These are phyloP conservation scores for Leccinum pellstonianum DNA, from an alignment of 768 basidiomycete genomes.

Conservation along the genomic window DNA sequence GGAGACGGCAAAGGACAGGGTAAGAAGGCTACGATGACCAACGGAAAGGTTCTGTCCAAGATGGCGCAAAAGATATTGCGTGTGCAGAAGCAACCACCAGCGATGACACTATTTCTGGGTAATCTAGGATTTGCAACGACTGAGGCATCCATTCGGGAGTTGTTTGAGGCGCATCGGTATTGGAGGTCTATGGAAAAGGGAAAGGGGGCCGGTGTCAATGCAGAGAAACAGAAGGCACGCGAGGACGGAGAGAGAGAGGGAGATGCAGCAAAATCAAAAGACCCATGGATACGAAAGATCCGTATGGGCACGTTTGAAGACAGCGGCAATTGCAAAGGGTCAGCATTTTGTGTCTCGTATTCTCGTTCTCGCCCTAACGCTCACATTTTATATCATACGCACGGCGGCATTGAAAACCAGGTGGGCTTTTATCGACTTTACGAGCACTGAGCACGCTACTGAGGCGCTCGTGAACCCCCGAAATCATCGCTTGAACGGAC, in stretches of 20 bases:
- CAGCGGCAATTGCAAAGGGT: conserved; percentile 95
- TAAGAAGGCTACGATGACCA: conserved; percentile 32
- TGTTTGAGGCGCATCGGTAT: conserved; percentile 64
- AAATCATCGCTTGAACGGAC: conserved; percentile 82
- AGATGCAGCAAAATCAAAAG: conserved; percentile 18
- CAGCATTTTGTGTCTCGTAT: conserved; percentile 24
- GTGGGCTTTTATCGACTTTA: conserved; percentile 94
- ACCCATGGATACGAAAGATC: conserved; percentile 72
- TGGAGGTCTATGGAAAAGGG: conserved; percentile 33
- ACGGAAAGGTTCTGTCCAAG: conserved; percentile 47
- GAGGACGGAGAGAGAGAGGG: background rate
- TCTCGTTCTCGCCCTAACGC: background rate
- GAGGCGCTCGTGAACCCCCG: conserved; percentile 27
- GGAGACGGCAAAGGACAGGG: conserved; percentile 19
- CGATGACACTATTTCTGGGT: conserved; percentile 86
- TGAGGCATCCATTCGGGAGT: conserved; percentile 65
- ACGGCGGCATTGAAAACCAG: conserved; percentile 38
- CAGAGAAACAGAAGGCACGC: conserved; percentile 20
- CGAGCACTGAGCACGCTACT: conserved; percentile 74
- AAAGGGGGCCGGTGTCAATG: conserved; percentile 34
- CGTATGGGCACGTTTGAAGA: conserved; percentile 97
- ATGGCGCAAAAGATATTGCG: conserved; percentile 75
- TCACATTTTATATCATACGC: background rate
- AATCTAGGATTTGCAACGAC: conserved; percentile 93
- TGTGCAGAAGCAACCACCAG: conserved; percentile 78